Evolutionary conservation across 1,284 basidiomycete genomes (phyloP), one percentile per base, ranked within the genome.

Genomic region (Mycena sp.): DNA sequence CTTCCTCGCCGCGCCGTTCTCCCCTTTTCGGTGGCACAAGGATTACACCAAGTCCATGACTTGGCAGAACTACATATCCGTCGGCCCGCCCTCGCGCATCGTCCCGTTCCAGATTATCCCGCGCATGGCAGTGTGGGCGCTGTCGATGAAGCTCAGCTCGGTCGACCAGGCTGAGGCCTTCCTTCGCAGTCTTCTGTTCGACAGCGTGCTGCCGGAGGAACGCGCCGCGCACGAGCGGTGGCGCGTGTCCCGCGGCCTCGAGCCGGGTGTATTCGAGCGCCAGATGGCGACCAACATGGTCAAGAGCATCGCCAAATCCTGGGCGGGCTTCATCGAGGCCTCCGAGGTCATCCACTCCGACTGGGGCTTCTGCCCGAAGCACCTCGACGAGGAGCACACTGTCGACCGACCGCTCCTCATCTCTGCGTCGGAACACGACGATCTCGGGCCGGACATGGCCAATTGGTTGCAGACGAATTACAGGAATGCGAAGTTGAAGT

Each of bases 261-360:
- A 72, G 16, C 81, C 82, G 56, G 83, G 80, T 2, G 76, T 84
- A 61, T 73, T 79, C 44, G 79, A 83, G 69, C 73, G 74, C 55
- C 69, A 72, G 61, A 74, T 84, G 64, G 83, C 81, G 3, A 70
- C 72, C 59, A 81, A 80, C 57, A 74, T 80, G 61, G 70, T 79
- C 52, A 77, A 78, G 53, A 87, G 85, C 69, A 81, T 86, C 16
- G 75, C 77, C 19, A 77, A 71, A 32, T 77, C 82, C 52, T 87
- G 85, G 85, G 80, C 79, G 53, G 87, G 87, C 2, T 85, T 85
- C 67, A 72, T 82, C 64, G 80, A 83, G 53, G 70, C 80, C 49
- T 63, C 80, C 6, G 69, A 74, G 26, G 73, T 85, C 41, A 73
- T 84, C 54, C 83, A 87, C 50, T 80, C 81, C 25, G 83, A 83